Conservation (phyloP, 345 rosid genomes). For the sweet orange (Citrus sinensis) region DVS_A1.0 CM039166.1:23607001-23607500, state of each 20-base stretch:
- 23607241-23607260: conserved; percentile 44
- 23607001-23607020: conserved; percentile 7
- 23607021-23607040: conserved; percentile 13
- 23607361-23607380: no score
- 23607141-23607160: not conserved
- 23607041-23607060: not conserved
- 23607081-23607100: conserved; percentile 21
- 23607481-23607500: not conserved
- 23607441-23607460: not conserved
- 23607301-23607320: not conserved
- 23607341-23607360: not conserved
- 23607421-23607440: not conserved
- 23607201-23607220: conserved; percentile 61
- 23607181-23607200: conserved; percentile 54
- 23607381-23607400: not conserved
- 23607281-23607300: not conserved
- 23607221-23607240: conserved; percentile 83
- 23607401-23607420: not conserved
- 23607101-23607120: not conserved
- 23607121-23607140: conserved; percentile 2
- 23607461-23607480: not conserved
- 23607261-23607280: conserved; percentile 3
- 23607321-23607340: not conserved
- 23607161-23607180: conserved; percentile 7
- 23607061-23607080: conserved; percentile 6